Evolutionary conservation across 2,329 filamentous ascomycete species (phyloP), one percentile per base, ranked within the genome.

Genomic region (Aspergillus japonicus): DNA sequence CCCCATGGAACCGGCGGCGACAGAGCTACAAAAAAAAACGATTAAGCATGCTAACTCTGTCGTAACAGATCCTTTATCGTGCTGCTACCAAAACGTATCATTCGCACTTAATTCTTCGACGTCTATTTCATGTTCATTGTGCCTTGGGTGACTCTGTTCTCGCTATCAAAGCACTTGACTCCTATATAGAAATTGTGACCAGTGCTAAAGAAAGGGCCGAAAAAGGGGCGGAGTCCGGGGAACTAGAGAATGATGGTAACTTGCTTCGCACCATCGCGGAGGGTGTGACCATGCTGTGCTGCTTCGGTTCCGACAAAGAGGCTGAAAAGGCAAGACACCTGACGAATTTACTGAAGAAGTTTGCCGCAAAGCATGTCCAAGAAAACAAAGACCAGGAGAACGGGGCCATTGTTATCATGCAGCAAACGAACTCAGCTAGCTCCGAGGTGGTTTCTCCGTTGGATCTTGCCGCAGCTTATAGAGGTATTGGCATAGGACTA

Each of bases 71-170:
- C 29, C 82, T 99, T 6, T 99, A 98, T 75, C 89, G 89, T 44
- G 91, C 93, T 23, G 91, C 94, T 7, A 92, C 90, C 10, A 96
- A 95, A 75, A 96, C 93, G 0, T 99, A 95, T 71, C 95, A 99
- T 76, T 99, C 95, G 1, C 96, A 94, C 1, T 81, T 92, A 10
- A 90, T 98, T 62, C 80, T 99, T 31, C 85, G 94, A 59, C 86
- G 93, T 68, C 82, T 99, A 0, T 98, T 98, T 72, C 89, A 87
- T 11, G 89, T 96, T 2, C 95, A 99, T 73, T 82, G 94, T 19
- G 86, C 92, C 2, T 82, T 97, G 19, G 92, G 92, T 8, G 94
- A 99, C 67, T 98, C 97, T 66, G 91, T 96, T 58, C 80, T 98
- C 52, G 93, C 93, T 1, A 88, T 96, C 73, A 92, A 92, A 71